Evolutionary conservation across 345 rosid species (phyloP), one percentile per base, ranked within the genome.

Genomic region (Aquilaria sinensis): DNA sequence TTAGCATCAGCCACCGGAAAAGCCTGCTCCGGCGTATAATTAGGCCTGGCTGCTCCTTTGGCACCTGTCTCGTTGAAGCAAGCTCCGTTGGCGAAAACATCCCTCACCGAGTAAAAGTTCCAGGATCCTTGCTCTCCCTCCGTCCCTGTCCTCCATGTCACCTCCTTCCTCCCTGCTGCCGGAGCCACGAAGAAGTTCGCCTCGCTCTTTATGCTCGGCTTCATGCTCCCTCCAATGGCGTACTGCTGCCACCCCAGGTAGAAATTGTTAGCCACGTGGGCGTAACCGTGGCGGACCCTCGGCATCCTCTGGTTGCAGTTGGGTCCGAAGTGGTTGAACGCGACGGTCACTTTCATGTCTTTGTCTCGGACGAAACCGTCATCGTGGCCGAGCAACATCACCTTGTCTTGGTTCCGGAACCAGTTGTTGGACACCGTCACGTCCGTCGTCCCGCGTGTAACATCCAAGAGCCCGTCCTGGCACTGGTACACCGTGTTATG

Each of bases 301-400:
- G 96, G 98, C 97, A 89, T 92, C 16, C 92, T 74, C 56, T 85
- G 88, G 77, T 92, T 87, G 74, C 97, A 89, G 23, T 89, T 80
- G 13, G 93, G 97, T 46, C 96, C 91, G 43, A 92, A 89, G 72
- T 85, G 93, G 69, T 82, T 92, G 75, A 81, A 81, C 12, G 74
- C 76, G 49, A 89, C 79, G 6, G 89, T 89, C 13, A 70, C 92
- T 71, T 76, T 89, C 92, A 85, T 87, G 60, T 77, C 73, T 72
- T 61, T 77, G 69, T 89, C 90, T 45, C 83, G 71, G 10, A 61
- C 10, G 67, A 64, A 80, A 5, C 85, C 92, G 56, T 89, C 92
- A 56, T 87, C 90, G 33, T 92, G 92, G 4, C 92, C 88, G 0
- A 87, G 85, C 51, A 89, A 90, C 96, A 89, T 87, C 51, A 89